Evolutionary conservation across 1,139 yeast species (phyloP).

Genomic region (Citeromyces hawaiiensis): DNA sequence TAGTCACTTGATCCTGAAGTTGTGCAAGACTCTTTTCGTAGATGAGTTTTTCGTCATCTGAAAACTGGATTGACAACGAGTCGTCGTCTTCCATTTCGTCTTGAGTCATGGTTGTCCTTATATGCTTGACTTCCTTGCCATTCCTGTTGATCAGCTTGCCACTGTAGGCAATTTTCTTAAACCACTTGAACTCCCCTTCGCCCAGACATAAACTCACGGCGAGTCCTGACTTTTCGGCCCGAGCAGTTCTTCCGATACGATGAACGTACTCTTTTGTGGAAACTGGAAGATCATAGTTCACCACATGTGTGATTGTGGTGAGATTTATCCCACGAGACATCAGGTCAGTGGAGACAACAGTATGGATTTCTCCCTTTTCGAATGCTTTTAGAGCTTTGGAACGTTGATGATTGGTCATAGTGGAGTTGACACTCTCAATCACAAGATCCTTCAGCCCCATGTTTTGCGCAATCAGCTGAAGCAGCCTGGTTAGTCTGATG

Average conservation of each 20-base stretch:
- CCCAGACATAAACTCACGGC: slow-evolving; percentile 66
- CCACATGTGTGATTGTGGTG: slow-evolving; percentile 53
- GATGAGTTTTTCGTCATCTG: slow-evolving; percentile 17
- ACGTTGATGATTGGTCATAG: slow-evolving; percentile 11
- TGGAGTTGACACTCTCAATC: slow-evolving; percentile 14
- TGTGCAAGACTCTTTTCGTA: slow-evolving; percentile 29
- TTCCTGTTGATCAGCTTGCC: slow-evolving; percentile 23
- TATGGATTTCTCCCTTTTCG: slow-evolving; percentile 24
- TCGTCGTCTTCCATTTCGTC: slow-evolving; percentile 6
- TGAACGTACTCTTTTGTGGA: slow-evolving; percentile 89
- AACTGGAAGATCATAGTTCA: slow-evolving; percentile 84
- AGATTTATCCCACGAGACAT: slow-evolving; percentile 93
- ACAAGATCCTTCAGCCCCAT: slow-evolving; percentile 6
- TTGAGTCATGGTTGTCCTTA: slow-evolving; percentile 3
- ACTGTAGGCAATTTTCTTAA: slow-evolving; percentile 30
- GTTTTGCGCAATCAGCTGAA: slow-evolving; percentile 29
- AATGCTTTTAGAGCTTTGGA: slow-evolving; percentile 22
- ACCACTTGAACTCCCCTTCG: slow-evolving; percentile 64
- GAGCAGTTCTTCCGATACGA: slow-evolving; percentile 92
- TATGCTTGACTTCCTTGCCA: slow-evolving; percentile 12
- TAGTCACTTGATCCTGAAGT: slow-evolving; percentile 1
- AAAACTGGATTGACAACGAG: slow-evolving; percentile 12
- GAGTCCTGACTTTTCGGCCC: slow-evolving; percentile 70
- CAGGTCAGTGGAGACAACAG: slow-evolving; percentile 80
- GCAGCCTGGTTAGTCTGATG: slow-evolving; percentile 53